These are phyloP conservation scores for Didymella sp. DNA, from an alignment of 2,329 filamentous ascomycete genomes.

Conservation along the genomic window DNA sequence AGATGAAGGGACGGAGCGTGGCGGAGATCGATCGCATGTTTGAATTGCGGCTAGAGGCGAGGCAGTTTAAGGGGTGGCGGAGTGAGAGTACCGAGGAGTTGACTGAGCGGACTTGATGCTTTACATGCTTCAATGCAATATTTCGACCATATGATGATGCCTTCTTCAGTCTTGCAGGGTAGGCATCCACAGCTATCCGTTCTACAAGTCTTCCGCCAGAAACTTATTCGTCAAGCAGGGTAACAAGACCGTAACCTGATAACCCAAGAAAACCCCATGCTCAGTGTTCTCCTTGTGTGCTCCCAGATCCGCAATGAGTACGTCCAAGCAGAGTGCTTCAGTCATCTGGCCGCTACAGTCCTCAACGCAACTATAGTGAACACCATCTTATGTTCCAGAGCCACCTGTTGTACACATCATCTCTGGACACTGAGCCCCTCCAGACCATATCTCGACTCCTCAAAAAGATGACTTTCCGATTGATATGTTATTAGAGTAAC, in stretches of 20 bases:
- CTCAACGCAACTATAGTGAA: too few species aligned
- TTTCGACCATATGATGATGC: too few species aligned
- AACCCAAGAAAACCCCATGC: not conserved
- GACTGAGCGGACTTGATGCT: not conserved
- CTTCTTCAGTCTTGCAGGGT: too few species aligned
- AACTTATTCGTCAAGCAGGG: not conserved
- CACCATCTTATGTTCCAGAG: too few species aligned
- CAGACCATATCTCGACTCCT: too few species aligned
- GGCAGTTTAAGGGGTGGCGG: conserved; percentile 30
- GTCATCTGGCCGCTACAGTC: not conserved
- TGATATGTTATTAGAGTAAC: too few species aligned
- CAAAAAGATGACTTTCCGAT: too few species aligned
- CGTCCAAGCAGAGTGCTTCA: not conserved
- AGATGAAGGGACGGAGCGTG: conserved; percentile 59
- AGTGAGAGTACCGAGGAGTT: conserved; percentile 11
- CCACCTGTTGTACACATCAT: too few species aligned
- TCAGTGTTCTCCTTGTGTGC: not conserved
- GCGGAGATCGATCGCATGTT: conserved; percentile 58
- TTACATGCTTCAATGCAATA: too few species aligned
- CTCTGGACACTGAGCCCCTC: too few species aligned
- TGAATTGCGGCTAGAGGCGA: conserved; percentile 26
- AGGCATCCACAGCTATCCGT: not conserved
- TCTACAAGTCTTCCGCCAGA: not conserved
- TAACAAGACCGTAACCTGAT: not conserved
- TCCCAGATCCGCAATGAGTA: not conserved